These are phyloP conservation scores for Sporothrix protearum DNA, from an alignment of 2,329 filamentous ascomycete genomes.

Conservation along the genomic window DNA sequence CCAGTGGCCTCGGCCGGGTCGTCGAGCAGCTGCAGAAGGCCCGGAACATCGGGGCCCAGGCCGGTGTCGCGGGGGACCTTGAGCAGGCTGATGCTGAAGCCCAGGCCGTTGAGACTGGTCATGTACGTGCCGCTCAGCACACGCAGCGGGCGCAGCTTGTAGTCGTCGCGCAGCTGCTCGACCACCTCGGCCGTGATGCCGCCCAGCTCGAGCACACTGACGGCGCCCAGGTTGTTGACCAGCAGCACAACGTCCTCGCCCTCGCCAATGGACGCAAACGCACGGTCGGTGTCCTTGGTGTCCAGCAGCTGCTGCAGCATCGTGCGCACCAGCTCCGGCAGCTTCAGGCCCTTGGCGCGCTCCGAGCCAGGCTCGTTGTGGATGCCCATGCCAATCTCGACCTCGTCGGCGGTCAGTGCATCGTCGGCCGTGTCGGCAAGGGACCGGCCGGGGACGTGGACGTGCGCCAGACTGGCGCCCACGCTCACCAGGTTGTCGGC, in stretches of 20 bases:
- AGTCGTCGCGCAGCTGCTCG: slow-evolving; percentile 55
- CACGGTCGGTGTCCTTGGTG: slow-evolving; percentile 62
- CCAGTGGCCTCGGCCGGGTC: slow-evolving; percentile 65
- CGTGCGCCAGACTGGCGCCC: slow-evolving; percentile 79
- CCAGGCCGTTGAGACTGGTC: slow-evolving; percentile 73
- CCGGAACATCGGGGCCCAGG: slow-evolving; percentile 54
- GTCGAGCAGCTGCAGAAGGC: slow-evolving; percentile 68
- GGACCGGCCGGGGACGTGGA: slow-evolving; percentile 83
- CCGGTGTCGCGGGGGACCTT: slow-evolving; percentile 57
- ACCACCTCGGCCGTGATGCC: slow-evolving; percentile 68
- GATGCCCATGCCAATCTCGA: slow-evolving; percentile 72
- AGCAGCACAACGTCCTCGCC: slow-evolving; percentile 64
- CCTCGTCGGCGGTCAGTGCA: slow-evolving; percentile 51
- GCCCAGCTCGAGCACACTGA: slow-evolving; percentile 68
- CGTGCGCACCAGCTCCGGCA: slow-evolving; percentile 54
- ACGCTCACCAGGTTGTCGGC: slow-evolving; percentile 79
- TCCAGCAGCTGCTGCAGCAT: slow-evolving; percentile 71
- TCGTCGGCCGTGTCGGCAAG: slow-evolving; percentile 51
- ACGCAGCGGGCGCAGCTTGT: slow-evolving; percentile 60
- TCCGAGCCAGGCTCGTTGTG: slow-evolving; percentile 65
- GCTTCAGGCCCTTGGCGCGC: slow-evolving; percentile 47
- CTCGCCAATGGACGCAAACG: slow-evolving; percentile 62
- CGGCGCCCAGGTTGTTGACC: slow-evolving; percentile 75
- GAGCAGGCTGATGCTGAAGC: slow-evolving; percentile 69
- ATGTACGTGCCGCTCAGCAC: slow-evolving; percentile 69